Evolutionary conservation across 2,329 filamentous ascomycete species (phyloP).

Genomic region (Thielaviopsis punctulata): DNA sequence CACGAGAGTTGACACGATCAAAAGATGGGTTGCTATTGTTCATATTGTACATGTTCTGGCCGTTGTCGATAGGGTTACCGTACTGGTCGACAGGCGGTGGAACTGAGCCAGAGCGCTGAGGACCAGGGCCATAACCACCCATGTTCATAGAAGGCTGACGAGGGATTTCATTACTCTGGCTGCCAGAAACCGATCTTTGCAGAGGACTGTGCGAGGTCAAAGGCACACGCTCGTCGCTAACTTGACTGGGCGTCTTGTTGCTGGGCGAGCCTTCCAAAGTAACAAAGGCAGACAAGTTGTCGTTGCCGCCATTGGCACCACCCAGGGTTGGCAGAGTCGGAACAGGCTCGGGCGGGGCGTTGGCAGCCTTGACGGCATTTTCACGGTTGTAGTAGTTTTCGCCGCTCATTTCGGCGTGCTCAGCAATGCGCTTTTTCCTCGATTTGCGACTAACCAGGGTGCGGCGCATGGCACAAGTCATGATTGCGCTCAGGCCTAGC

Average conservation of each 20-base stretch:
- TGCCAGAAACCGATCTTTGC: constrained; percentile 29
- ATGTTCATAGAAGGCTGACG: constrained; percentile 15
- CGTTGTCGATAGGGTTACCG: constrained; percentile 33
- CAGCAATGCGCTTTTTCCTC: constrained; percentile 76
- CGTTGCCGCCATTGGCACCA: constrained; percentile 31
- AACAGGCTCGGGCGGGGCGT: constrained; percentile 35
- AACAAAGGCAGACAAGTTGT: constrained; percentile 38
- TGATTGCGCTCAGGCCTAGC: constrained; percentile 62
- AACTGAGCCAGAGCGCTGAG: constrained; percentile 25
- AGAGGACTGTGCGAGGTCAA: constrained; percentile 49
- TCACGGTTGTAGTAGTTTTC: constrained; percentile 74
- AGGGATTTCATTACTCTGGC: constrained; percentile 1
- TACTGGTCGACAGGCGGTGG: constrained; percentile 39
- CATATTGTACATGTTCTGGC: background rate
- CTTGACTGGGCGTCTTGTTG: constrained; percentile 28
- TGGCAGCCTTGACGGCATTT: constrained; percentile 32
- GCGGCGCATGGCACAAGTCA: constrained; percentile 88
- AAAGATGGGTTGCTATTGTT: constrained; percentile 22
- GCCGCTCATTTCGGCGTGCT: constrained; percentile 95
- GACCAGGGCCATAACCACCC: constrained; percentile 20
- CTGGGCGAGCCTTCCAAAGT: constrained; percentile 51
- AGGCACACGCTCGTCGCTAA: constrained; percentile 53
- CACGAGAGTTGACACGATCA: constrained; percentile 33
- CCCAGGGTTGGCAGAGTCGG: constrained; percentile 33
- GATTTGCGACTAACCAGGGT: constrained; percentile 83